Evolutionary conservation across 208 protist genomes (phyloP).

Genomic region (Leptomonas seymouri): DNA sequence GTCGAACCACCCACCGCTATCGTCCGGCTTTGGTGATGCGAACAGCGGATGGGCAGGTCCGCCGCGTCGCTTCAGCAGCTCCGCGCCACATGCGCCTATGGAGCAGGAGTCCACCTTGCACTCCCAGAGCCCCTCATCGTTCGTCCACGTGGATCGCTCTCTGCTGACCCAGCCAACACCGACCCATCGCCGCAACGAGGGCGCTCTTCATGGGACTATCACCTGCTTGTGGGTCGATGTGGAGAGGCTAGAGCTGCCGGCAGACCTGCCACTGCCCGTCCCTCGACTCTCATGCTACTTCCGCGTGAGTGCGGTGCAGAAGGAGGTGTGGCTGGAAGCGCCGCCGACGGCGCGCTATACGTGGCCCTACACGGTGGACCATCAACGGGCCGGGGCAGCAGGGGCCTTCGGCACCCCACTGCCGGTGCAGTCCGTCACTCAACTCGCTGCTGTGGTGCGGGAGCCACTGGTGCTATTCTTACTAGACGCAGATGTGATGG

Average conservation of each 20-base stretch:
- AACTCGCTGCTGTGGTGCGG: slow-evolving; percentile 52
- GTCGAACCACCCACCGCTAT: slow-evolving; percentile 3
- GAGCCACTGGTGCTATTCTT: slow-evolving; percentile 87
- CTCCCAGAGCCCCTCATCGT: slow-evolving; percentile 7
- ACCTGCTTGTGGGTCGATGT: slow-evolving; percentile 54
- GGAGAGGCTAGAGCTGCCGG: slow-evolving; percentile 62
- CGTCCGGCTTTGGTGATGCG: neutral
- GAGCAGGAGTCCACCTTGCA: neutral
- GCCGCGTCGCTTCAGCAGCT: neutral
- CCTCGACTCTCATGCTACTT: slow-evolving; percentile 87
- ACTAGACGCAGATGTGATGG: slow-evolving; percentile 63
- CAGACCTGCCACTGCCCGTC: slow-evolving; percentile 37
- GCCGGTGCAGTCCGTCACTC: slow-evolving; percentile 39
- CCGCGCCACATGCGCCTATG: neutral
- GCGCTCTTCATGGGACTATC: neutral
- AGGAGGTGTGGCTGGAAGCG: slow-evolving; percentile 71
- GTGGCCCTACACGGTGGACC: slow-evolving; percentile 51
- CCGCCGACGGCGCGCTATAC: slow-evolving; percentile 68
- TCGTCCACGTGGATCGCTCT: slow-evolving; percentile 33
- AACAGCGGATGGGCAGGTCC: neutral
- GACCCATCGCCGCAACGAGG: neutral
- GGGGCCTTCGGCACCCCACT: slow-evolving; percentile 30
- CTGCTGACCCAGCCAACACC: slow-evolving; percentile 19
- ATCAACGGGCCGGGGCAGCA: slow-evolving; percentile 24
- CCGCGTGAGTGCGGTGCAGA: slow-evolving; percentile 38